phyloP scores from a whole-genome alignment of 768 basidiomycete species.

The Mycena latifolia region DNA sequence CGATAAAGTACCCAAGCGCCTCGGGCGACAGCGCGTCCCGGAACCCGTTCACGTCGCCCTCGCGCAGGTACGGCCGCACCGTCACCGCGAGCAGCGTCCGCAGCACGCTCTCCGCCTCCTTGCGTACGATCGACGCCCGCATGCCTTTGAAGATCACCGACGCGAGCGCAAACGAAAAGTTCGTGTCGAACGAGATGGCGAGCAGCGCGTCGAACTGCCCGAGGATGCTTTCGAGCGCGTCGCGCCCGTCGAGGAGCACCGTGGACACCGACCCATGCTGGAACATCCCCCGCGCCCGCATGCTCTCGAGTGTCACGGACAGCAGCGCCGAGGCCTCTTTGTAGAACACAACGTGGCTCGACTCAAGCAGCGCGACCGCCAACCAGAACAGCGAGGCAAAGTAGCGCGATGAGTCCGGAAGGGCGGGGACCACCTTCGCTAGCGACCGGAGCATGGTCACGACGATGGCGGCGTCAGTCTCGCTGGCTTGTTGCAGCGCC shows the following conservation, averaged over 20 bases:
- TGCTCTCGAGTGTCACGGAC: constrained; percentile 70
- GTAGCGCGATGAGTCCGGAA: constrained; percentile 79
- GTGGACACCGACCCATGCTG: constrained; percentile 62
- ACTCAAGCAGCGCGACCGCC: constrained; percentile 85
- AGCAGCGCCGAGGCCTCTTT: constrained; percentile 78
- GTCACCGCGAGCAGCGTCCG: constrained; percentile 75
- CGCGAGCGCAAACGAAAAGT: constrained; percentile 86
- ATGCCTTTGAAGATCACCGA: constrained; percentile 90
- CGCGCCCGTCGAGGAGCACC: constrained; percentile 74
- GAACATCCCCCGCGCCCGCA: constrained; percentile 73
- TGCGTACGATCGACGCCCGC: constrained; percentile 73
- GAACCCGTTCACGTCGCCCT: constrained; percentile 50
- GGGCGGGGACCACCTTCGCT: constrained; percentile 78
- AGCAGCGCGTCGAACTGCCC: constrained; percentile 79
- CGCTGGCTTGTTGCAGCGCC: constrained; percentile 75
- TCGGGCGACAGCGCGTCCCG: constrained; percentile 65
- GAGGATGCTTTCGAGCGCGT: constrained; percentile 74
- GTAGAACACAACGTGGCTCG: constrained; percentile 78
- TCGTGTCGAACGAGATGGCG: constrained; percentile 80
- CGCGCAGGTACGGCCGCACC: constrained; percentile 53
- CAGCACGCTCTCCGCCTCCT: constrained; percentile 71
- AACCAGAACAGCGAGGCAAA: constrained; percentile 87
- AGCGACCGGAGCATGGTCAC: constrained; percentile 93
- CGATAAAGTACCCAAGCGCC: constrained; percentile 83
- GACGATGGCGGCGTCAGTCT: constrained; percentile 77